These are phyloP conservation scores for Alternaria sp. DNA, from an alignment of 2,329 filamentous ascomycete species.

Conservation along the genomic window DNA sequence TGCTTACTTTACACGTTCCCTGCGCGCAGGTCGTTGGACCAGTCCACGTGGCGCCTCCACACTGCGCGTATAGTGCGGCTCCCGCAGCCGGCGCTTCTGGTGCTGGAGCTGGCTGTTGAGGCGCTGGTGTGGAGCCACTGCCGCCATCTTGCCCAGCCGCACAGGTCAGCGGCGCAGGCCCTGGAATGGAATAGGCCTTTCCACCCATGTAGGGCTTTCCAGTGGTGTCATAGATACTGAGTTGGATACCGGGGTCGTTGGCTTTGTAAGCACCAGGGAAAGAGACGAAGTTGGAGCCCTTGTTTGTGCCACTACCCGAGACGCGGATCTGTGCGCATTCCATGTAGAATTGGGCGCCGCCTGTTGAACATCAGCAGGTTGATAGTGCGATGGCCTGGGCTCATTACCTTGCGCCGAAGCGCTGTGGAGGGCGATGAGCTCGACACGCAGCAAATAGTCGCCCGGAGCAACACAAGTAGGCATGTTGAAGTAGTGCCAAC, in stretches of 20 bases:
- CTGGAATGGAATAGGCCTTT: slow-evolving; percentile 54
- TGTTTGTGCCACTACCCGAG: slow-evolving; percentile 24
- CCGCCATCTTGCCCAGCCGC: background rate
- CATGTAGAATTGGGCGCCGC: slow-evolving; percentile 25
- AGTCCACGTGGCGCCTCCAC: slow-evolving; percentile 21
- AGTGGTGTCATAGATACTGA: slow-evolving; percentile 25
- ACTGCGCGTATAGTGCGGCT: slow-evolving; percentile 25
- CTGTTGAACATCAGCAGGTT: background rate
- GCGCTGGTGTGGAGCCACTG: background rate
- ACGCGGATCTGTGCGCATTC: slow-evolving; percentile 35
- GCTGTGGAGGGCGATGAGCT: slow-evolving; percentile 52
- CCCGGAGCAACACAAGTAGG: slow-evolving; percentile 39
- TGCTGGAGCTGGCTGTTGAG: background rate
- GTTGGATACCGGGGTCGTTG: slow-evolving; percentile 26
- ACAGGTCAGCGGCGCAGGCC: slow-evolving; percentile 56
- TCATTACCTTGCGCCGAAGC: slow-evolving; percentile 18
- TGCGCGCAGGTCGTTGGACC: slow-evolving; percentile 34
- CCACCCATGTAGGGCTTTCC: slow-evolving; percentile 21
- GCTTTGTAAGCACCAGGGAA: slow-evolving; percentile 35
- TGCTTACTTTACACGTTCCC: slow-evolving; percentile 36
- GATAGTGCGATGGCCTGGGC: background rate
- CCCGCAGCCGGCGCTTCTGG: background rate
- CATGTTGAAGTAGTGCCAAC: slow-evolving; percentile 50
- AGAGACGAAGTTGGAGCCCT: slow-evolving; percentile 19
- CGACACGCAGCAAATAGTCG: slow-evolving; percentile 48